Evolutionary conservation across 2,329 filamentous ascomycete species (phyloP).

Genomic region (Verticillium zaregamsianum): DNA sequence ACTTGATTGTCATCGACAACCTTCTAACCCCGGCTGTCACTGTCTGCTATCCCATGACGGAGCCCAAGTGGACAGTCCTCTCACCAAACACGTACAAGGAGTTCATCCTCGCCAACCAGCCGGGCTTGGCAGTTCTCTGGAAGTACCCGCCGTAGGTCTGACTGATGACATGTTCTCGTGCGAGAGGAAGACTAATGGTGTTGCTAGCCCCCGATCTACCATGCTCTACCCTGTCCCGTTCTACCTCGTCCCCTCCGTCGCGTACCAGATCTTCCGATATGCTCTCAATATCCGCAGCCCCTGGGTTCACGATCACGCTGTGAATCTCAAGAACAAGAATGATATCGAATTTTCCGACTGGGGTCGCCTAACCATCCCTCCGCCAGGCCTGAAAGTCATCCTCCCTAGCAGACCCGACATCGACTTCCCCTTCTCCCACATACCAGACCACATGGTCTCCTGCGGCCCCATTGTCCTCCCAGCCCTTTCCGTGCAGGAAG

Average conservation of each 20-base stretch:
- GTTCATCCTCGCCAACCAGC: conserved; percentile 3
- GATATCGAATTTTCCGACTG: background rate
- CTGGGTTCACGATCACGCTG: background rate
- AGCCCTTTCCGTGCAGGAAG: conserved; percentile 25
- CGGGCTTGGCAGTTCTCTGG: background rate
- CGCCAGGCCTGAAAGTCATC: too few species aligned
- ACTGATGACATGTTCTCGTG: too few species aligned
- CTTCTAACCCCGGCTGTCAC: conserved; percentile 10
- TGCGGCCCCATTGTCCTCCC: conserved; percentile 42
- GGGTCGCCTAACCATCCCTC: background rate
- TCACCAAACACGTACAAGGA: conserved; percentile 9
- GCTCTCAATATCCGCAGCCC: background rate
- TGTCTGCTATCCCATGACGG: conserved; percentile 3
- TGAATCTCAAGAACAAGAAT: background rate
- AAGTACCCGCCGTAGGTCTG: too few species aligned
- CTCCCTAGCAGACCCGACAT: too few species aligned
- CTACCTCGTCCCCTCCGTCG: conserved; percentile 16
- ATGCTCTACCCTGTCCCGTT: conserved; percentile 42
- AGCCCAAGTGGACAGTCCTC: conserved; percentile 4
- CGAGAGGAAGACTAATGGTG: too few species aligned
- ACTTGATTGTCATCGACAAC: conserved; percentile 8
- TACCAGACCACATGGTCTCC: conserved; percentile 9
- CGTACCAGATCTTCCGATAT: conserved; percentile 1
- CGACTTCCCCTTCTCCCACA: too few species aligned
- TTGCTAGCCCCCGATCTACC: conserved; percentile 22